Evolutionary conservation across 257 asterid genomes (phyloP), one percentile per base, ranked within the genome.

Genomic region (Osmanthus fragrans): DNA sequence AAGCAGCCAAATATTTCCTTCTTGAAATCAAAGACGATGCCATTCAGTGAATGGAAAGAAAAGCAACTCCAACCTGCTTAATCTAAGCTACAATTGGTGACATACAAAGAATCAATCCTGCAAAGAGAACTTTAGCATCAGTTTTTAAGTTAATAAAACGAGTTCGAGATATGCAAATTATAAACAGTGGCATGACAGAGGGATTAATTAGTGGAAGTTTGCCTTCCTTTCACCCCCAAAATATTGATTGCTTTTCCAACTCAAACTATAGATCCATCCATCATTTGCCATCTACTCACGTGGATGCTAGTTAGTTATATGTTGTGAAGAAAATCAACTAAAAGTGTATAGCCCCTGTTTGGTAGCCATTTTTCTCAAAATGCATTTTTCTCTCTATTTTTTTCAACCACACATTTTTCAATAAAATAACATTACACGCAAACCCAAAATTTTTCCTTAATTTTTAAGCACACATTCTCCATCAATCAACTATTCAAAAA

Each of bases 1-100:
- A 74, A 79, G 85, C 34, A 75, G 77, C 83, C 73, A 45, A 77
- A 47, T 67, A 81, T 72, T 73, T 84, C 83, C 82, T 81, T 77
- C 63, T 68, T 75, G 77, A 86, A 80, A 80, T 81, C 65, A 69
- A 86, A 73, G 81, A 76, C 71, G 63, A 32, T 51, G 88, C 89
- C 88, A 86, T 74, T 79, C 81, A 80, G 54, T 73, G 79, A 78
- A 80, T 63, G 85, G 65, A 78, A 67, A 16, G 70, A 42, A 80
- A 74, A 76, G 15, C 71, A 63, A 63, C 80, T 81, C 73, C 49
- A 51, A 72, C 16, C 42, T 66, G 76, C 71, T 65, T 33, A 39
- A 72, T 70, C 84, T 54, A 78, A 66, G 77, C 81, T 77, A 84
- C 69, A 32, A 79, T 23, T 23, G 49, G 25, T 36, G 58, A 45